Base-by-base conservation (phyloP, 306 rosid genomes). In the Rubus parviflorus region DNA sequence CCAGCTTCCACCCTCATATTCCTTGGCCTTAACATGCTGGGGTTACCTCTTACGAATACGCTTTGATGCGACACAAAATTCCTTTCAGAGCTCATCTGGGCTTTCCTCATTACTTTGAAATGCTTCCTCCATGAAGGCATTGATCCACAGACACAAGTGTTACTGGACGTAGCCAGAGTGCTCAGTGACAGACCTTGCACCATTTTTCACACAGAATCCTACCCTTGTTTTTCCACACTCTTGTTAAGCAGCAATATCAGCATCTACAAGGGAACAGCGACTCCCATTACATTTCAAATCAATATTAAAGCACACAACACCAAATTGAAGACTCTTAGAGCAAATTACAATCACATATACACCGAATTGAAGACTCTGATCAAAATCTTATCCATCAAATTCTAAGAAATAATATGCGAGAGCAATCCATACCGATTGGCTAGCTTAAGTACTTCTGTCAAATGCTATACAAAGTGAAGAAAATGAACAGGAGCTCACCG, bases 1-100 rank as follows among this genome's bases (percentile, higher is more conserved):
- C 90, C 97, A 52, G 95, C 98, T 72, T 87, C 73, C 63, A 81
- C 87, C 88, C 80, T 85, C 49, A 80, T 73, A 74, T 47, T 80
- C 60, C 87, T 76, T 38, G 63, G 81, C 75, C 86, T 88, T 56
- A 65, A 81, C 76, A 79, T 75, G 74, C 42, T 68, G 82, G 85
- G 83, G 43, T 82, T 65, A 78, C 88, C 84, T 23, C 64, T 76
- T 17, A 82, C 79, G 70, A 82, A 85, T 37, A 82, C 74, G 25
- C 81, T 79, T 22, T 56, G 81, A 74, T 82, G 85, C 91, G 88
- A 81, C 67, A 81, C 66, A 75, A 71, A 63, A 79, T 83, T 65
- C 63, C 86, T 81, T 23, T 72, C 87, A 47, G 85, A 78, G 63
- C 47, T 42, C 30, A 80, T 70, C 38, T 54, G 88, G 60, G 79